Evolutionary conservation across 805 yeast species (phyloP), one percentile per base, ranked within the genome.

Genomic region (Spencermartinsiella europaea): DNA sequence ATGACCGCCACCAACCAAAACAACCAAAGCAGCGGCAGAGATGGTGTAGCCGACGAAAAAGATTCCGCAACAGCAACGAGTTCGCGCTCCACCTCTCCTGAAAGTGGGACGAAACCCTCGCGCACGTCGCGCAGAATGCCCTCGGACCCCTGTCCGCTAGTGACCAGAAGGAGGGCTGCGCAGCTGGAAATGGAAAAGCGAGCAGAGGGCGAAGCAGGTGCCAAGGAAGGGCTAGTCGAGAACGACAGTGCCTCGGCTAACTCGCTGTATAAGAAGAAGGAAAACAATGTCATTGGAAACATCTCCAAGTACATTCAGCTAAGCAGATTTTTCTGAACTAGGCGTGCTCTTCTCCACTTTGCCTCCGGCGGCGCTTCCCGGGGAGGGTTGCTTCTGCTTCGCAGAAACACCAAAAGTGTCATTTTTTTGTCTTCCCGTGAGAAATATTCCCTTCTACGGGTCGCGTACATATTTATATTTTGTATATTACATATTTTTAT

Each of bases 271-370:
- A 47, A 34, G 17, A 25, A 38, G 12, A 34, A 31, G 37, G 41
- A 38, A 14, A 27, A 21, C 31, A 45, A 45, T 20, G 25, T 46
- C 44, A 42, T 46, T 37, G 47, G 49, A 20, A 46, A 46, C 38
- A 21, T 49, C 38, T 42, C 52, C 25, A 49, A 49, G 34, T 49
- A 49, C 40, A 49, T 49, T 33, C 49, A 41, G 17, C 31, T 46
- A 5, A 33, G 49, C 21, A 22, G 50, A 36, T 47, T 47, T 27
- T 47, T 47, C 28, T 42, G 28, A 21, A 4, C 20, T 7, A 5
- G 20, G 42, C 15, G 31, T 25, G n/a, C n/a, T n/a, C n/a, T n/a
- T n/a, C n/a, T n/a, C n/a, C n/a, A n/a, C n/a, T n/a, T n/a, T n/a
- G n/a, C n/a, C n/a, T n/a, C n/a, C n/a, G n/a, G n/a, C n/a, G n/a